phyloP scores from a whole-genome alignment of 345 rosid genomes.

The Acer yangbiense region DNA sequence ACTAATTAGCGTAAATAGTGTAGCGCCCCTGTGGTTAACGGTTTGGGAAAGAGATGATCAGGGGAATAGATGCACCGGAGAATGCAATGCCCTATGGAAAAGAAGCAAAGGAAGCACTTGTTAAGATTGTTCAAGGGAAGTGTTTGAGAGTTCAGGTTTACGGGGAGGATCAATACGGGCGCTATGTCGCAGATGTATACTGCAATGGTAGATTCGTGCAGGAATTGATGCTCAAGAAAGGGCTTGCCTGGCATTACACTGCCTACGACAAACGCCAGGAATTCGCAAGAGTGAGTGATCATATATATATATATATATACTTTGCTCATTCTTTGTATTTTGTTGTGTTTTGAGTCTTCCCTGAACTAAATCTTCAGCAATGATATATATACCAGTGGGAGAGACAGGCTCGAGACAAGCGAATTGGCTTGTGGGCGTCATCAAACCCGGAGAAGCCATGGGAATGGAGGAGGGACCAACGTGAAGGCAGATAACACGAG shows the following conservation, averaged over 20 bases:
- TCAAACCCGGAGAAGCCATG: conserved; percentile 81
- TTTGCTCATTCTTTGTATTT: not conserved
- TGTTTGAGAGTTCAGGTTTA: conserved; percentile 59
- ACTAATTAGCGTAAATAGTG: not conserved
- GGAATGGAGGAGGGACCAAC: conserved; percentile 77
- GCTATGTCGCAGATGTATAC: conserved; percentile 72
- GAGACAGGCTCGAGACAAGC: conserved; percentile 60
- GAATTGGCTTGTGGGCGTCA: conserved; percentile 78
- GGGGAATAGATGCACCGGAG: conserved; percentile 95
- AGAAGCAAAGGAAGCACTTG: conserved; percentile 68
- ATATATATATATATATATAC: not conserved
- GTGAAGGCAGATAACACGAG: conserved; percentile 32
- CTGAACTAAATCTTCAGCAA: not conserved
- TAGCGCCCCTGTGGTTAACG: not conserved
- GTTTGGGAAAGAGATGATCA: conserved; percentile 32
- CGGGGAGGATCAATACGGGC: conserved; percentile 63
- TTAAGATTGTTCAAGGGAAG: conserved; percentile 66
- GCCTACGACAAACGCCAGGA: conserved; percentile 59
- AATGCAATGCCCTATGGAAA: conserved; percentile 71
- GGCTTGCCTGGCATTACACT: conserved; percentile 83
- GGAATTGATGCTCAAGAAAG: conserved; percentile 85
- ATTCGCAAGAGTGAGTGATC: conserved; percentile 49
- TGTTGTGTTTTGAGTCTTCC: not conserved
- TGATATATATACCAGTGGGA: conserved; percentile 62
- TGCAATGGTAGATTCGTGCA: conserved; percentile 70